Percentiles rank a stretch among this genome's conserved stretches.
Evolutionary conservation across 2,329 filamentous ascomycete species (phyloP).

Genomic region (Aspergillus luchuensis): DNA sequence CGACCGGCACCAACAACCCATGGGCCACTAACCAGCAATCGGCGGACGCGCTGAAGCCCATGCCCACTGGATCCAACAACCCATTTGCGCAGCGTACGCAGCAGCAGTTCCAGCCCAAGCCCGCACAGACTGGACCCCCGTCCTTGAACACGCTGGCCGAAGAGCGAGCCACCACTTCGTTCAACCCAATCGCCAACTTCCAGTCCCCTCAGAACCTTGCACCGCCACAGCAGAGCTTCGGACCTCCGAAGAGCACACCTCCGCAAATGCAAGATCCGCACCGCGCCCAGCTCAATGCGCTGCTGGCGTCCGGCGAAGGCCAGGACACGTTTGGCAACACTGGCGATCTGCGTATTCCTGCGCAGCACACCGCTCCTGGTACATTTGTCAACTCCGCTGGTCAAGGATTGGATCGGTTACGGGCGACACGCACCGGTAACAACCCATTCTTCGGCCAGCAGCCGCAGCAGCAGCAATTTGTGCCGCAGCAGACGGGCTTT

Average conservation of each 20-base stretch:
- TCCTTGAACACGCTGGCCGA: conserved; percentile 77
- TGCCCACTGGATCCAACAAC: conserved; percentile 95
- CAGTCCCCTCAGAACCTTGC: conserved; percentile 42
- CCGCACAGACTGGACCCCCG: conserved; percentile 61
- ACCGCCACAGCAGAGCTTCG: conserved; percentile 23
- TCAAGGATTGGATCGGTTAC: conserved; percentile 71
- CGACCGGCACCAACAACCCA: conserved; percentile 89
- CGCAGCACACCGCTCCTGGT: conserved; percentile 93
- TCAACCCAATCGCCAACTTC: conserved; percentile 56
- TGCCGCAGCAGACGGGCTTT: conserved; percentile 52
- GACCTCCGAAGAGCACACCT: conserved; percentile 37
- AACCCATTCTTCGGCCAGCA: conserved; percentile 83
- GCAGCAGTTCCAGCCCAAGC: conserved; percentile 54
- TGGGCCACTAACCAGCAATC: conserved; percentile 71
- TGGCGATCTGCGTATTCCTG: conserved; percentile 91
- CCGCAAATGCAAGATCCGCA: conserved; percentile 55
- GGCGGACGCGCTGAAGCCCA: conserved; percentile 69
- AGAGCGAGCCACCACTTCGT: conserved; percentile 73
- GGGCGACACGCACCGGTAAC: conserved; percentile 69
- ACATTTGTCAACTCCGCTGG: conserved; percentile 97
- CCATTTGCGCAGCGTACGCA: conserved; percentile 74
- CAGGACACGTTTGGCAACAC: conserved; percentile 97
- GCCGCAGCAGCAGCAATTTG: conserved; percentile 54
- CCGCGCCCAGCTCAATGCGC: conserved; percentile 75
- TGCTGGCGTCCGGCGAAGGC: conserved; percentile 84